Evolutionary conservation across 108 stramenopile species (phyloP).

Genomic region (Nitzschia palea): DNA sequence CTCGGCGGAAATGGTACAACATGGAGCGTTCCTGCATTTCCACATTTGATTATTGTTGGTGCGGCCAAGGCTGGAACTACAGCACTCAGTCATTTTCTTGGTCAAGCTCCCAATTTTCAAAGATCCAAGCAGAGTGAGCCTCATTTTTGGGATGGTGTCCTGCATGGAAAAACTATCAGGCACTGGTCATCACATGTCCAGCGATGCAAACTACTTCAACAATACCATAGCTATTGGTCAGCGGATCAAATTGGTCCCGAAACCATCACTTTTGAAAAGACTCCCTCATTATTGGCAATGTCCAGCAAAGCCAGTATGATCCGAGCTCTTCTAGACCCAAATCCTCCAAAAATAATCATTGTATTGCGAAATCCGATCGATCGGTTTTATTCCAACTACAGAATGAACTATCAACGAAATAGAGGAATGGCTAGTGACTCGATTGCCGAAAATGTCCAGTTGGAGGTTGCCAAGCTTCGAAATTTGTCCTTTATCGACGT

Average conservation of each 20-base stretch:
- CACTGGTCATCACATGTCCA: not conserved
- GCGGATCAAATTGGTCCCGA: conserved; percentile 7
- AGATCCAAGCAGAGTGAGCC: not conserved
- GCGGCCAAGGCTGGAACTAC: not conserved
- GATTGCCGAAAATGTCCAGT: not conserved
- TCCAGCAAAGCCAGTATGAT: not conserved
- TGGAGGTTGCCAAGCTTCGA: not conserved
- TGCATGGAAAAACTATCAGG: not conserved
- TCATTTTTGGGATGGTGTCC: not conserved
- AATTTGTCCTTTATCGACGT: not conserved
- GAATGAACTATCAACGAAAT: conserved; percentile 58
- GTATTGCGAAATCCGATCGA: conserved; percentile 83
- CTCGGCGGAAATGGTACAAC: not conserved
- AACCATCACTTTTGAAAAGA: conserved; percentile 60
- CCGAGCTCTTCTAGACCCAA: not conserved
- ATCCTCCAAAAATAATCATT: conserved; percentile 56
- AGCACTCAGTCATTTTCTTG: not conserved
- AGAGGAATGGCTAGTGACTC: not conserved
- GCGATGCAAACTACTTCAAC: not conserved
- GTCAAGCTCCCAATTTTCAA: not conserved
- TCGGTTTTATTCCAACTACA: conserved; percentile 84
- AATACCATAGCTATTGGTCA: not conserved
- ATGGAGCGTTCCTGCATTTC: not conserved
- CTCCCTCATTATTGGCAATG: conserved; percentile 54
- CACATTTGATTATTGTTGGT: not conserved